Evolutionary conservation across 208 protist species (phyloP).

Genomic region (Wallacemonas sp.): DNA sequence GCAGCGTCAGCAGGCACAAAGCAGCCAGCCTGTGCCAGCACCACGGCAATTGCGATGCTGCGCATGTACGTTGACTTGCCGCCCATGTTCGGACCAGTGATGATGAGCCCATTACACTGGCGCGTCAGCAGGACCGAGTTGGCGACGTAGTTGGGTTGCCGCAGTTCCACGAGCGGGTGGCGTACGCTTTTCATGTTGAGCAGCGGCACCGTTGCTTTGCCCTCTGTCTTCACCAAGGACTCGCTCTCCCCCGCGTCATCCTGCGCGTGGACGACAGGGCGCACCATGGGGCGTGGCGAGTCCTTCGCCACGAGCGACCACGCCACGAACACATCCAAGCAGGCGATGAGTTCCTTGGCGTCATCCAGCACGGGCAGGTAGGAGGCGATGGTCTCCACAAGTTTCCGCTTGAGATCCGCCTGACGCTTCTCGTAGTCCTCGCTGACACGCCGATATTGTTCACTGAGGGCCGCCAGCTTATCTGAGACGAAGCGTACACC

Average conservation of each 20-base stretch:
- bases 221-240: neutral
- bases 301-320: constrained; percentile 90
- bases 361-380: constrained; percentile 96
- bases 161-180: constrained; percentile 89
- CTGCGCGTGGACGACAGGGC: constrained; percentile 66
- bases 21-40: constrained; percentile 99
- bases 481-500: constrained; percentile 94
- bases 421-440: constrained; percentile 81
- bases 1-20: constrained; percentile 97
- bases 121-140: constrained; percentile 83
- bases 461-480: constrained; percentile 79
- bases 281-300: constrained; percentile 89
- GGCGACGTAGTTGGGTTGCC: constrained; percentile 72
- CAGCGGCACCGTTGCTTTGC: constrained; percentile 13
- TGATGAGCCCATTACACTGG: constrained; percentile 75
- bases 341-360: constrained; percentile 90
- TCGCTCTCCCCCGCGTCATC: constrained; percentile 18
- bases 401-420: constrained; percentile 87
- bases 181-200: constrained; percentile 77
- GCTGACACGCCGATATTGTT: constrained; percentile 73
- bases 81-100: constrained; percentile 97
- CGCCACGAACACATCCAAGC: constrained; percentile 94
- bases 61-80: constrained; percentile 99
- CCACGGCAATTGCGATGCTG: constrained; percentile 94
- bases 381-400: constrained; percentile 91